Evolutionary conservation across 768 basidiomycete species (phyloP), one percentile per base, ranked within the genome.

Genomic region (Boletus coccyginus): DNA sequence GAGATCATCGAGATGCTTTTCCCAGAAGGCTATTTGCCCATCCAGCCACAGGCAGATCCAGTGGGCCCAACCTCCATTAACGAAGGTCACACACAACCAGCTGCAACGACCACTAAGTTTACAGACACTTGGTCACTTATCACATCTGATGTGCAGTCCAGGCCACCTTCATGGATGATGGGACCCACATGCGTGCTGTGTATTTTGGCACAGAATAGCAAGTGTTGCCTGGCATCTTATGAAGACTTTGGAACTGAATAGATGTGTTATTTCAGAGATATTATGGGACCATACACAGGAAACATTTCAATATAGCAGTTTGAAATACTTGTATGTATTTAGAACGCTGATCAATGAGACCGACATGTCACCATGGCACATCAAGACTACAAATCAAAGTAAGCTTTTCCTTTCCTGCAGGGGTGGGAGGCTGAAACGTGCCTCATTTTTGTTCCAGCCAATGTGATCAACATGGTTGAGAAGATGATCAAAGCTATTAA

Each of bases 161-260:
- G 8, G 31, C 54, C 62, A 38, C 52, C 59, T 53, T 63, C 67
- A 5, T 52, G 51, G 58, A 62, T 68, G 65, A 12, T 68, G 55
- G 66, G 66, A 33, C 64, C 67, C 5, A 58, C 66, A 19, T 68
- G 60, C 31, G 67, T 67, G 12, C 32, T 68, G 39, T 60, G 62
- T 7, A 60, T 54, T 10, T 49, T 68, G 19, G 62, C 62, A 7
- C 62, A 56, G 35, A 48, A 57, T 27, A 12, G 66, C 11, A 48
- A 56, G 61, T 58, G 29, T 48, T 41, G 0, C 16, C 7, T 16
- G 2, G 5, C 8, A 4, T 38, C 29, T 41, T n/a, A 0, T 4
- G 13, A 7, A 7, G 19, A 21, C 11, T 10, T 8, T 11, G 12
- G 6, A 45, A 33, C 49, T 60, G 42, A 65, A n/a, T 1, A 9